Percentiles rank a stretch among this genome's conserved stretches.
phyloP scores from a whole-genome alignment of 1,284 basidiomycete species.

The Trametes polyzona region DNA sequence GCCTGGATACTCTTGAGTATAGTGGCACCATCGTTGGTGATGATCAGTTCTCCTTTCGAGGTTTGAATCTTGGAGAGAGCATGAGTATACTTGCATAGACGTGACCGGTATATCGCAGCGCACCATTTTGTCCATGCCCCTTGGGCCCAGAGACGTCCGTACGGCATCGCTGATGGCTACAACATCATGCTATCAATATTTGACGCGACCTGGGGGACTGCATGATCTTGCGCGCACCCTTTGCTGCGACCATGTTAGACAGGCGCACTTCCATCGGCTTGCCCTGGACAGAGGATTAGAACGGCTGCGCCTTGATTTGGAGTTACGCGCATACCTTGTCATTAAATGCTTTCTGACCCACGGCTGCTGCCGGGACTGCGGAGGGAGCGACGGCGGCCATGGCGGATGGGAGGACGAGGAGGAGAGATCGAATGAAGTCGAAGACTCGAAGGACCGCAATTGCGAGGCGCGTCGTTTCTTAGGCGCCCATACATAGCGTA shows the following conservation, averaged over 20 bases:
- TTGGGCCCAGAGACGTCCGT: conserved; percentile 94
- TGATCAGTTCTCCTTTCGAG: conserved; percentile 93
- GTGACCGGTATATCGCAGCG: conserved; percentile 18
- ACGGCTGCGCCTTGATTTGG: background rate
- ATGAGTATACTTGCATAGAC: conserved; percentile 2
- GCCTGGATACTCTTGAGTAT: conserved; percentile 98
- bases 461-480: conserved; percentile 17
- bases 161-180: conserved; percentile 97
- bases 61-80: conserved; percentile 84
- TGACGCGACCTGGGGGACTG: conserved; percentile 11
- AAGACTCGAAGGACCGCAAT: conserved; percentile 7
- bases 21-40: conserved; percentile 99
- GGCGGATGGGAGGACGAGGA: conserved; percentile 11
- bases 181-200: conserved; percentile 7
- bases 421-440: conserved; percentile 12
- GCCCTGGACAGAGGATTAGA: conserved; percentile 56
- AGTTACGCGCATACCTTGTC: conserved; percentile 64
- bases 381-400: conserved; percentile 46
- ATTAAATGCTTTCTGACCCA: conserved; percentile 78
- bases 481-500: conserved; percentile 6
- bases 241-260: conserved; percentile 96
- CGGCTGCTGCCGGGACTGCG: conserved; percentile 26
- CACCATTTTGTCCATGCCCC: conserved; percentile 99
- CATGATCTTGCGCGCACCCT: conserved; percentile 62
- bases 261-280: conserved; percentile 93